Evolutionary conservation across 2,329 filamentous ascomycete species (phyloP).

Genomic region (Arthrobotrys sphaeroides): DNA sequence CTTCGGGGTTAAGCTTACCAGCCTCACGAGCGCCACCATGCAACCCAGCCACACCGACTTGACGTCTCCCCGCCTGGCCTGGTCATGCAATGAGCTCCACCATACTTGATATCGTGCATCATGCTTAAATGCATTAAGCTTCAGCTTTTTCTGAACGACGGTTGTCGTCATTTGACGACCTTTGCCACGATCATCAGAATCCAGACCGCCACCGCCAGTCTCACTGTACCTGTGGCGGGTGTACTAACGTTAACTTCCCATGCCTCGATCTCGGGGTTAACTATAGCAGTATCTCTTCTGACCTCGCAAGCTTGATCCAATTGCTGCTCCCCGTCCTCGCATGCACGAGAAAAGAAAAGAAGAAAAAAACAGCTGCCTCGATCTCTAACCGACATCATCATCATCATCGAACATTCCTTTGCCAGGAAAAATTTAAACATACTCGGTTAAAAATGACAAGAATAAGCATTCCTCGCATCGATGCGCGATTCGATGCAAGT

Average conservation of each 20-base stretch:
- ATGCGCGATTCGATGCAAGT: neutral
- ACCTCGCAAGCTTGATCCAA: neutral
- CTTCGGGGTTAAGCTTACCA: constrained; percentile 5
- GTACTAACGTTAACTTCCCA: neutral
- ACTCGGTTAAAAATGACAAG: constrained; percentile 46
- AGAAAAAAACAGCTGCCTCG: constrained; percentile 22
- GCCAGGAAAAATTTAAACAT: too few species aligned
- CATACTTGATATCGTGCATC: neutral
- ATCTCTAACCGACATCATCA: constrained; percentile 5
- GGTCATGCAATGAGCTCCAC: too few species aligned
- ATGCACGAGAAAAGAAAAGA: constrained; percentile 7
- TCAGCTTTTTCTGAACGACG: constrained; percentile 6
- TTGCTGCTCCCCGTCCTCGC: neutral
- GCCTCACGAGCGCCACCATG: constrained; percentile 33
- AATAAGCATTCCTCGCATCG: constrained; percentile 21
- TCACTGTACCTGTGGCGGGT: constrained; percentile 23
- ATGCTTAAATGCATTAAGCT: neutral
- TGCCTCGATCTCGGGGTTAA: constrained; percentile 36
- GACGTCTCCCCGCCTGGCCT: too few species aligned
- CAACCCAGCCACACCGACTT: constrained; percentile 17
- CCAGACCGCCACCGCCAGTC: constrained; percentile 16
- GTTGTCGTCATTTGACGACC: constrained; percentile 19
- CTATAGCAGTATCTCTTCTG: neutral
- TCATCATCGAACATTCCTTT: constrained; percentile 8
- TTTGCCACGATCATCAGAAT: constrained; percentile 28